Conservation (phyloP, 116 monocot genomes). For the Cymodocea nodosa region DNA sequence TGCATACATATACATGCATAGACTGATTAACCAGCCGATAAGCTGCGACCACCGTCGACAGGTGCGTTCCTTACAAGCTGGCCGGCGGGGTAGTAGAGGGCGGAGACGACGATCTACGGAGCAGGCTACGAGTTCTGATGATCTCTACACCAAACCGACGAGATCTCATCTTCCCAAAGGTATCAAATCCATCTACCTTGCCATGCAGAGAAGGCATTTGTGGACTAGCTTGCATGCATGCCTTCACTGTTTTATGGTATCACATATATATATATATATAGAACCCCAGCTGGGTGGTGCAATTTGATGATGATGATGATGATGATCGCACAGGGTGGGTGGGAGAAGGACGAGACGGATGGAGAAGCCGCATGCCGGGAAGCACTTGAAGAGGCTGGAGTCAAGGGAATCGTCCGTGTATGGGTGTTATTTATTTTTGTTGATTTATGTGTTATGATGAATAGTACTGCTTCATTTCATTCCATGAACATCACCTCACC, state of each 20-base stretch:
- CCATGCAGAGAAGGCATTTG: no score
- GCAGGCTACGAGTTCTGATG: constrained; percentile 58
- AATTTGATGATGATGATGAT: no score
- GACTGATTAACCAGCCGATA: no score
- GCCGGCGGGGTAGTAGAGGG: constrained; percentile 2
- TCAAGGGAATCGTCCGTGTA: constrained; percentile 63
- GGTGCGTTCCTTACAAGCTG: constrained; percentile 69
- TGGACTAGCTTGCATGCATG: no score
- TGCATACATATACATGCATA: no score
- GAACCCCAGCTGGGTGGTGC: no score
- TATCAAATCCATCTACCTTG: constrained; percentile 12
- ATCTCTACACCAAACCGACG: constrained; percentile 49
- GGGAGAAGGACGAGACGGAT: constrained; percentile 80
- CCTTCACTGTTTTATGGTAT: no score
- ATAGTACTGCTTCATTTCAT: no score
- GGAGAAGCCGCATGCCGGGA: constrained; percentile 66
- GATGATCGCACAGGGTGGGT: constrained; percentile 55
- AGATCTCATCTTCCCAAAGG: constrained; percentile 90
- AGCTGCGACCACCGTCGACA: constrained; percentile 13
- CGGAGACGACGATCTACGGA: constrained; percentile 4
- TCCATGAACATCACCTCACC: no score
- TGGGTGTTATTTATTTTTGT: not conserved
- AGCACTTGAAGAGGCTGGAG: constrained; percentile 83
- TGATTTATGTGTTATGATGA: no score
- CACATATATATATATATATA: no score